Percentiles rank a stretch among this genome's conserved stretches.
These are phyloP conservation scores for Cyberlindnera maclurae DNA, from an alignment of 805 yeast genomes.

Conservation along the genomic window DNA sequence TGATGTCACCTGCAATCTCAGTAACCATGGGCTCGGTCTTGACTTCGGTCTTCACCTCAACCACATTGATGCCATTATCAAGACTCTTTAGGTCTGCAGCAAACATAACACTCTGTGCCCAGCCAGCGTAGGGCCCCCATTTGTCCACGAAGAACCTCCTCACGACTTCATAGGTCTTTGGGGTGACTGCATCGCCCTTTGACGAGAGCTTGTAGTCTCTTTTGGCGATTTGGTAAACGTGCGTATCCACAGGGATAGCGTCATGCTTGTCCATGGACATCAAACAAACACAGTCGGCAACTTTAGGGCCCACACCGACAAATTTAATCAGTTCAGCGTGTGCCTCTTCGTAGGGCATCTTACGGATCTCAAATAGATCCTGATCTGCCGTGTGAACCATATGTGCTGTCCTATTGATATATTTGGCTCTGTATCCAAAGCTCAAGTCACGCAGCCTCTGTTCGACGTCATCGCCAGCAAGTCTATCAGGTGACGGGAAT, in stretches of 20 bases:
- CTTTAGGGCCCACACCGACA: constrained; percentile 94
- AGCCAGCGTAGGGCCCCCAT: constrained; percentile 94
- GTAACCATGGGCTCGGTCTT: constrained; percentile 14
- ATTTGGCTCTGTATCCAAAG: constrained; percentile 92
- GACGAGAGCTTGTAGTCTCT: constrained; percentile 62
- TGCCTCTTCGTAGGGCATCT: constrained; percentile 41
- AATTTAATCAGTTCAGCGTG: constrained; percentile 56
- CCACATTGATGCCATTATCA: constrained; percentile 54
- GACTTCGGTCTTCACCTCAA: constrained; percentile 4
- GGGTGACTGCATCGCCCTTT: constrained; percentile 23
- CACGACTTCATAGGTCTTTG: constrained; percentile 35
- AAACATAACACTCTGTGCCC: constrained; percentile 96
- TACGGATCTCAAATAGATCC: constrained; percentile 37
- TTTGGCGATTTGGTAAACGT: constrained; percentile 82
- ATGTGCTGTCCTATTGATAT: constrained; percentile 69
- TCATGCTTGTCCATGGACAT: constrained; percentile 86
- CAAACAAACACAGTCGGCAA: constrained; percentile 91
- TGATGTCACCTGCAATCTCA: constrained; percentile 25
- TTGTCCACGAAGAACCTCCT: constrained; percentile 50
- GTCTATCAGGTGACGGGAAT: constrained; percentile 62
- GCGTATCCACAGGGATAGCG: constrained; percentile 93
- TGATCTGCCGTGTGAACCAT: constrained; percentile 28
- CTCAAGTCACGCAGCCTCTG: constrained; percentile 35
- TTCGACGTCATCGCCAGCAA: constrained; percentile 38
- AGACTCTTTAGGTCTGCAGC: constrained; percentile 75